Evolutionary conservation across 139 green algal genomes (phyloP), one percentile per base, ranked within the genome.

Genomic region (Picochlorum sp.): DNA sequence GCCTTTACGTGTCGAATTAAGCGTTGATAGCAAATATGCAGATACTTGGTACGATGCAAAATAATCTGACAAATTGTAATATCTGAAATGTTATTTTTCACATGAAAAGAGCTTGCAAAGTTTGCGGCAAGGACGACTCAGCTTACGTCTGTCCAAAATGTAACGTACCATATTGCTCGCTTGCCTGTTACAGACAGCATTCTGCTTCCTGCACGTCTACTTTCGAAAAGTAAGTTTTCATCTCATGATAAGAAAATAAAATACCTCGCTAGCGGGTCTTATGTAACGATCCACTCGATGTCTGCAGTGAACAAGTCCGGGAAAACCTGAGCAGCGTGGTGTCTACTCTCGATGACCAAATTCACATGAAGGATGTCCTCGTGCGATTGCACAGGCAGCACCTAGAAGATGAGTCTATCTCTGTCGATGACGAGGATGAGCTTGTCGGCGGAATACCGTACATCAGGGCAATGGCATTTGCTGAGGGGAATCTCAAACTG

Each of bases 31-130:
- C 34, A 95, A 97, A 26, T 76, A 70, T 38, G 93, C 88, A 15
- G 78, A 90, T 61, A 96, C 85, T 1, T 98, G 93, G 93, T 97
- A 92, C 61, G 91, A 96, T 38, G 93, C 93, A 26, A 98, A 98
- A 81, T 98, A 75, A 79, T 6, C 45, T 37, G 23, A 37, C 30
- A 16, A 16, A 30, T 41, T 41, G 1, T 41, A 41, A 11, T 13
- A 41, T 41, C 34, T 14, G 34, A 41, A 41, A 30, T 30, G 26
- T 30, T 30, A 30, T 30, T 51, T 20, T 51, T 21, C 6, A 20
- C 11, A 54, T 54, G 47, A 54, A 21, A 54, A 8, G 47, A 20
- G n/a, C 11, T 26, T 54, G 47, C n/a, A 21, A 20, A 21, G 47
- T 54, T 7, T 59, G 51, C 21, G 13, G 23, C 11, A 15, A 30